phyloP scores from a whole-genome alignment of 1,284 basidiomycete species.

The Trichosporon sp. region DNA sequence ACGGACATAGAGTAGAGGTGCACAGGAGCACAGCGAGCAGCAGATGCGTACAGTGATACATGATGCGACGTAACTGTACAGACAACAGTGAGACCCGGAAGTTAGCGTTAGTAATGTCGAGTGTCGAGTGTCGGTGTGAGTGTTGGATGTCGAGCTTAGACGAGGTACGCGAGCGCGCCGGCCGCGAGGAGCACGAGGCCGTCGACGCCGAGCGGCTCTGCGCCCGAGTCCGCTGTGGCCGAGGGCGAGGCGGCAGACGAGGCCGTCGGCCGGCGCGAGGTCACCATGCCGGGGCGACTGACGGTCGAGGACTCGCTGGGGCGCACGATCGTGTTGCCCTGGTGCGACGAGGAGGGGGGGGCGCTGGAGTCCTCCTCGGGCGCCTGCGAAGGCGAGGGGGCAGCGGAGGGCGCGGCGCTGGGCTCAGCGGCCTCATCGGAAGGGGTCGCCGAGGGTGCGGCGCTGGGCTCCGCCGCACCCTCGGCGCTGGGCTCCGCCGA shows the following conservation, averaged over 20 bases:
- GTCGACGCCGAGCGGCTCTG: not conserved
- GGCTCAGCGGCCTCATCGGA: not conserved
- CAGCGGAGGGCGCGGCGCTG: not conserved
- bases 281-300: not conserved
- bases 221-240: not conserved
- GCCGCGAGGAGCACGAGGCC: not conserved
- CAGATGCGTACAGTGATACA: slow-evolving; percentile 1
- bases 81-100: not conserved
- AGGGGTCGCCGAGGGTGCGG: not conserved
- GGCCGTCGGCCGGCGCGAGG: not conserved
- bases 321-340: slow-evolving; percentile 1
- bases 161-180: not conserved
- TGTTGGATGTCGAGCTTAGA: not conserved
- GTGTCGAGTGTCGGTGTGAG: not conserved
- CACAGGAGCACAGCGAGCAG: not conserved
- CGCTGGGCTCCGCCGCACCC: not conserved
- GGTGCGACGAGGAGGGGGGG: not conserved
- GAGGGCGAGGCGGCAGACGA: not conserved
- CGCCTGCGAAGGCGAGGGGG: not conserved
- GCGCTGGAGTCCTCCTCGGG: not conserved
- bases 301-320: not conserved
- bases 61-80: not conserved
- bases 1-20: not conserved
- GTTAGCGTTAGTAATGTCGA: not conserved
- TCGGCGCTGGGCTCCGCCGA: not conserved